Percentiles rank a stretch among this genome's conserved stretches.
These are phyloP conservation scores for Candida xyloterini DNA, from an alignment of 805 yeast species.

Conservation along the genomic window DNA sequence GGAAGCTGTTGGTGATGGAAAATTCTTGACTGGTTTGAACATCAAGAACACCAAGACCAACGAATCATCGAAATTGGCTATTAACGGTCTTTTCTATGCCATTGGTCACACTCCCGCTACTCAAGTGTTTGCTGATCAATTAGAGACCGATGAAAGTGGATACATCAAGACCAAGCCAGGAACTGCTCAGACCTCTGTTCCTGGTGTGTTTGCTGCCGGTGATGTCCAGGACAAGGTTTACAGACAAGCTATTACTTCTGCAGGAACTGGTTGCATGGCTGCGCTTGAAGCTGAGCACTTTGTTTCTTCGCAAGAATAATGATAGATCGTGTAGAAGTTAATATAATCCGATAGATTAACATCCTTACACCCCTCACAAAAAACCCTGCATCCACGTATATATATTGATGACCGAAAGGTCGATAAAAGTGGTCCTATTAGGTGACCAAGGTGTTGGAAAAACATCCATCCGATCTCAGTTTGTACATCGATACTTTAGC, in stretches of 20 bases:
- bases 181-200: constrained; percentile 75
- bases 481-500: constrained; percentile 52
- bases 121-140: constrained; percentile 66
- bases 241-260: constrained; percentile 98
- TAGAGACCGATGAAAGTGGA: constrained; percentile 83
- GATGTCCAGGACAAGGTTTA: constrained; percentile 96
- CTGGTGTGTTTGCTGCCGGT: constrained; percentile 97
- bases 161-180: constrained; percentile 91
- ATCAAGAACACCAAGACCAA: constrained; percentile 72
- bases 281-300: constrained; percentile 91
- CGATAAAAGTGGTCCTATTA: constrained; percentile 48
- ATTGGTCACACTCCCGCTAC: constrained; percentile 98
- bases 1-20: constrained; percentile 94
- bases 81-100: constrained; percentile 94
- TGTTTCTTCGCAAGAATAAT: constrained; percentile 50
- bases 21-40: constrained; percentile 61
- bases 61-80: constrained; percentile 65
- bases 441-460: constrained; percentile 63
- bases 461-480: constrained; percentile 54
- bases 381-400: not conserved
- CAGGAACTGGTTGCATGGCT: constrained; percentile 99
- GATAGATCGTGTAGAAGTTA: constrained; percentile 2
- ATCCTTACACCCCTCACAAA: not conserved
- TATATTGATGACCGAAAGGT: constrained; percentile 9
- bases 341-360: not conserved